phyloP scores from a whole-genome alignment of 2,329 filamentous ascomycete genomes.

The Aspergillus arachidicola region DNA sequence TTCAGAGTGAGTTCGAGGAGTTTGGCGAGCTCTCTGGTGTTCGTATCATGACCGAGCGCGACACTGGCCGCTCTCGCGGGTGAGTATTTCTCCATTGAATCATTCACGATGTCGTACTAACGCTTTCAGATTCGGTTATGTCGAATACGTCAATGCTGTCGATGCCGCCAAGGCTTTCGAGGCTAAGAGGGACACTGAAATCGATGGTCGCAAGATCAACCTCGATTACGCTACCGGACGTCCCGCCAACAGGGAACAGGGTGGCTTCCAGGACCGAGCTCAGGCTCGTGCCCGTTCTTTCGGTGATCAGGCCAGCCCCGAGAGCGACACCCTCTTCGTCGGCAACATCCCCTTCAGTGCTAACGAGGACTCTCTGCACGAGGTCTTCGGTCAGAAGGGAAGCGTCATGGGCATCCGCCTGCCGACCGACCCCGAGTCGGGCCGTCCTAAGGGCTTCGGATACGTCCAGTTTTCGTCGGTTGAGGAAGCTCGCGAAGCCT shows the following conservation, averaged over 20 bases:
- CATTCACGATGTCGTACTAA: slow-evolving; percentile 9
- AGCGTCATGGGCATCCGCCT: slow-evolving; percentile 79
- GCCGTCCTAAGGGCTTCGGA: slow-evolving; percentile 86
- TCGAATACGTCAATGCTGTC: slow-evolving; percentile 74
- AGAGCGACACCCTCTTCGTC: slow-evolving; percentile 85
- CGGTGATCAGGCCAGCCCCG: slow-evolving; percentile 77
- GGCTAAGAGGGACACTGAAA: slow-evolving; percentile 71
- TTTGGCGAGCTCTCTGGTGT: slow-evolving; percentile 73
- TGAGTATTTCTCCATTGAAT: slow-evolving; percentile 36
- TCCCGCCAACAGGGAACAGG: slow-evolving; percentile 54
- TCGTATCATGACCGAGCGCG: slow-evolving; percentile 82
- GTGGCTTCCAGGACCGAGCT: slow-evolving; percentile 66
- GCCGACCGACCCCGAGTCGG: slow-evolving; percentile 82
- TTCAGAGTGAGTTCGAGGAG: slow-evolving; percentile 77
- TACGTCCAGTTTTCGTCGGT: slow-evolving; percentile 83
- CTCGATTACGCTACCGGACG: slow-evolving; percentile 76
- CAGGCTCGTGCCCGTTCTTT: slow-evolving; percentile 56
- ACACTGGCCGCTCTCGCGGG: slow-evolving; percentile 81
- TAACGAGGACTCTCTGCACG: slow-evolving; percentile 72
- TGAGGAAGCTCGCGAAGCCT: slow-evolving; percentile 78
- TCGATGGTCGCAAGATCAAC: slow-evolving; percentile 76
- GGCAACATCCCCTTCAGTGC: slow-evolving; percentile 87
- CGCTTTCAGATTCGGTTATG: slow-evolving; percentile 73
- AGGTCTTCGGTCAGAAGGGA: slow-evolving; percentile 72
- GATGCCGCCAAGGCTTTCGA: slow-evolving; percentile 72